Evolutionary conservation across 768 basidiomycete genomes (phyloP), one percentile per base, ranked within the genome.

Genomic region (Russula brevipes): DNA sequence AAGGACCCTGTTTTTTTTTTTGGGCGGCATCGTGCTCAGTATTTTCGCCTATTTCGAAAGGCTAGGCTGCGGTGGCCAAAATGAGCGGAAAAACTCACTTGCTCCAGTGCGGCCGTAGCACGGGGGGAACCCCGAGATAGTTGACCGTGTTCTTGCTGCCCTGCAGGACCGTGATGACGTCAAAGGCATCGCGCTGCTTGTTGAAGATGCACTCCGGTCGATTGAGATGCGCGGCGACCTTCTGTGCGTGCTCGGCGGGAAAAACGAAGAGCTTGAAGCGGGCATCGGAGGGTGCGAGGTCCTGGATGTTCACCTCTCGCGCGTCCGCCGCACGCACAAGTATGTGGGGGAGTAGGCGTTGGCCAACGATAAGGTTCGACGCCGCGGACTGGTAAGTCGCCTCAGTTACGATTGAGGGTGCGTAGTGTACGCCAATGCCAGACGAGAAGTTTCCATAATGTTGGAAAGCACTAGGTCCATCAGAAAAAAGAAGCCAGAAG

Each of bases 201-300:
- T 68, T 59, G 42, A 78, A 42, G 61, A 76, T 74, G 24, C 72
- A 66, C 1, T 66, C 58, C 1, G 71, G 64, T 33, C 44, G 56
- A n/a, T 70, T 64, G 56, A 79, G 54, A 41, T 72, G 68, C 36
- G 61, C 67, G 1, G 73, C 75, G 57, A 76, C 60, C 6, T 65
- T 56, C 12, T 71, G 64, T 10, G 76, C 58, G 49, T 61, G 74
- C 33, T 54, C 52, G 17, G 38, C 82, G 0, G 70, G 67, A 68
- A 83, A 83, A 17, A 81, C 64, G 55, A 84, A 62, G 30, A 84
- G 36, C 63, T 83, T 80, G 73, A 79, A 84, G 47, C 79, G 76
- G 51, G 74, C 74, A 69, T 84, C 79, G 3, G 79, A 72, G 1
- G 76, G 77, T 52, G 81, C 72, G 17, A 80, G 70, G 66, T 83